A percentile compares a stretch with the other conserved stretches of the same genome.
phyloP scores from a whole-genome alignment of 495 filamentous ascomycete genomes.

The Tuber microsphaerosporum region DNA sequence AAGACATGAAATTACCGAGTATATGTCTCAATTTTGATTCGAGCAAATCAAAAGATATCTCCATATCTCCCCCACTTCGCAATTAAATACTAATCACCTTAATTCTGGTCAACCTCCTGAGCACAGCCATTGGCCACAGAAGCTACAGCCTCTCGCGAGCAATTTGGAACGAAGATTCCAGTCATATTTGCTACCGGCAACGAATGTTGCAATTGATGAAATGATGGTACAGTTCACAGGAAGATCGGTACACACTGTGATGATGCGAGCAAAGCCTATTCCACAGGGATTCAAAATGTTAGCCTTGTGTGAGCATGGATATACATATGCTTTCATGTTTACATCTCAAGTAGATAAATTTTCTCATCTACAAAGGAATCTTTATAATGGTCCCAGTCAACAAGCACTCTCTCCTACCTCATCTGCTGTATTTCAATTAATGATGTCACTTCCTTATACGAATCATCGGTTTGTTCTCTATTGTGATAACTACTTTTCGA shows the following conservation, averaged over 20 bases:
- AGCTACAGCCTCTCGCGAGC: no score
- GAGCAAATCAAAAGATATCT: background rate
- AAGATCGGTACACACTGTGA: no score
- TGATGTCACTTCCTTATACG: background rate
- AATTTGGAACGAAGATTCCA: no score
- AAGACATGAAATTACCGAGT: background rate
- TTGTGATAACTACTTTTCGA: constrained; percentile 19
- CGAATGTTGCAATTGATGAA: no score
- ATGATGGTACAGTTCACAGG: no score
- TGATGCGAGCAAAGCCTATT: no score
- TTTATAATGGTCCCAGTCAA: background rate
- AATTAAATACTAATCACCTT: no score
- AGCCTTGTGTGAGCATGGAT: background rate
- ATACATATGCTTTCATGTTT: constrained; percentile 7
- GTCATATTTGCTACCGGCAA: no score
- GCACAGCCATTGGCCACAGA: no score
- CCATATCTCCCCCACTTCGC: no score
- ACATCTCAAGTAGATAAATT: background rate
- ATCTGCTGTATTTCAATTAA: background rate
- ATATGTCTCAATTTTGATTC: background rate
- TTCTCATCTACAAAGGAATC: background rate
- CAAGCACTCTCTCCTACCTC: background rate
- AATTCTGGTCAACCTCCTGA: no score
- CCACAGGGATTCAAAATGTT: no score
- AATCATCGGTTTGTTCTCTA: constrained; percentile 7